These are phyloP conservation scores for Jatropha multifida DNA, from an alignment of 441 rosid genomes.

Conservation along the genomic window DNA sequence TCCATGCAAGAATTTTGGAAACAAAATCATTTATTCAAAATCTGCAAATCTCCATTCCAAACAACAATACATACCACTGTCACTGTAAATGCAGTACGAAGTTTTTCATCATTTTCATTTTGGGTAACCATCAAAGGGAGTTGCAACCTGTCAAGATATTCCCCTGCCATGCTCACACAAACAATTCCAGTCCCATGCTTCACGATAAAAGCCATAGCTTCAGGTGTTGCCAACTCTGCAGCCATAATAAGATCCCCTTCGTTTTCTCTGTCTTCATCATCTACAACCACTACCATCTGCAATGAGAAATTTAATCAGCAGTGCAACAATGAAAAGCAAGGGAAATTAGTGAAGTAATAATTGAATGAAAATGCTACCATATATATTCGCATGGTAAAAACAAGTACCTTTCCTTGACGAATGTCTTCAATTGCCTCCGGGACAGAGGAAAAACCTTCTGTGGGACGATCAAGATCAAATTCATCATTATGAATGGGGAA, in stretches of 20 bases:
- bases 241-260: conserved; percentile 97
- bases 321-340: not conserved
- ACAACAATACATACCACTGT: conserved; percentile 68
- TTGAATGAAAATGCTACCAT: conserved; percentile 6
- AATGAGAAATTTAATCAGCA: conserved; percentile 23
- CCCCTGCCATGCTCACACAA: conserved; percentile 85
- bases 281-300: conserved; percentile 90
- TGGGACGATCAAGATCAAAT: conserved; percentile 66
- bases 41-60: not conserved
- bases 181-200: conserved; percentile 93
- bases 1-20: not conserved
- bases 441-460: conserved; percentile 77
- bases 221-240: conserved; percentile 79
- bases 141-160: conserved; percentile 73
- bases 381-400: not conserved
- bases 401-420: conserved; percentile 80
- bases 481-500: conserved; percentile 55
- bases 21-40: not conserved
- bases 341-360: not conserved
- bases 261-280: conserved; percentile 94
- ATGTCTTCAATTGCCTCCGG: conserved; percentile 87
- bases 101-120: conserved; percentile 82
- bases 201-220: conserved; percentile 95
- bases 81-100: conserved; percentile 83
- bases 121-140: conserved; percentile 89